Base-by-base conservation (phyloP, 805 yeast species). In the Candida vaughaniae region DNA sequence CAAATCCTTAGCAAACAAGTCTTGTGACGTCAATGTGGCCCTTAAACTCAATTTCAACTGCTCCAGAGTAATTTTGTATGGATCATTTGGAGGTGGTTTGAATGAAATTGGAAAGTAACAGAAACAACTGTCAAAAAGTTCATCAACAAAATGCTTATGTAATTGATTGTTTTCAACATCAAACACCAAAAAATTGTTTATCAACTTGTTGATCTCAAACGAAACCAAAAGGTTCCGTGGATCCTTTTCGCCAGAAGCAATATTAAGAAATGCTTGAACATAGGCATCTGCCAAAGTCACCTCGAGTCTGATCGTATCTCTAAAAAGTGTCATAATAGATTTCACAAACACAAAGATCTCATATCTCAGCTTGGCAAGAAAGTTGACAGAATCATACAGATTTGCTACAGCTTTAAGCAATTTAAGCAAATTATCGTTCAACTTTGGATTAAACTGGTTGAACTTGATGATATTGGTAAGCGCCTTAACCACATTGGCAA, bases 81-180 rank as follows among this genome's bases (percentile, higher is more conserved):
- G 90, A 50, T 91, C 96, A 56, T 86, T 86, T 32, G 80, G 77
- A 3, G 98, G 96, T 1, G 98, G 96, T 40, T 80, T 81, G 63
- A 95, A 93, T 1, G 96, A 85, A 29, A 93, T 90, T 9, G 99
- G 99, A 65, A 91, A 93, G 63, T 93, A 93, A 60, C 99, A 93
- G 56, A 91, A 95, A 27, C 87, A 70, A 23, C 85, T 78, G 55
- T 93, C 99, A 55, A 90, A 95, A 41, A 93, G 57, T 7, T 85
- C 87, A 46, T 83, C 82, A 22, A 74, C 53, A 51, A 57, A 63
- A n/a, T 59, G 56, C 28, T 59, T 46, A 33, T 77, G 66, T 3
- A 66, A 61, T 4, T 67, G 55, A 16, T 32, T 22, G 11, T 55
- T 45, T 2, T 39, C 35, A 2, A 38, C 27, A 22, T 58, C 62